These are phyloP conservation scores for Odontarrhena argentea DNA, from an alignment of 345 rosid species.

Conservation along the genomic window DNA sequence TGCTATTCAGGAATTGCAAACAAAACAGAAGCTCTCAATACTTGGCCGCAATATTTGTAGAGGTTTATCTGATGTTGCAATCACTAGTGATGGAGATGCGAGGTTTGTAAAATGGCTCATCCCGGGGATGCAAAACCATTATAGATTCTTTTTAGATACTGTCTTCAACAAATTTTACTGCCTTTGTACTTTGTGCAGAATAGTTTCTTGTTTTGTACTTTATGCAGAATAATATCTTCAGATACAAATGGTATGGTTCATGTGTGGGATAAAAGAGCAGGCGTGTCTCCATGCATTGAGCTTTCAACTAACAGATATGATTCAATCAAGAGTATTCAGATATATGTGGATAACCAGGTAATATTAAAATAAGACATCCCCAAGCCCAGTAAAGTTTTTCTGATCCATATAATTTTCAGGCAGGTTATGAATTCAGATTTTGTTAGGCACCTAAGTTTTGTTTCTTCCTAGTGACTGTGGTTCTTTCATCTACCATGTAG, in stretches of 20 bases:
- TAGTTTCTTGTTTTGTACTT: constrained; percentile 39
- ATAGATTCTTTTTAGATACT: constrained; percentile 22
- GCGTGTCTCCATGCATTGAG: constrained; percentile 67
- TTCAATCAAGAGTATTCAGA: constrained; percentile 62
- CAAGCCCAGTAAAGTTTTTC: constrained; percentile 23
- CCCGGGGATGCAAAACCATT: constrained; percentile 23
- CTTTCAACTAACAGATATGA: constrained; percentile 52
- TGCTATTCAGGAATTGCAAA: constrained; percentile 61
- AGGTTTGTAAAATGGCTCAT: constrained; percentile 50
- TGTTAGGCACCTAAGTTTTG: constrained; percentile 20
- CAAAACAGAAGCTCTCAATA: constrained; percentile 52
- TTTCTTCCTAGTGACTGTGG: constrained; percentile 3
- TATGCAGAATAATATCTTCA: constrained; percentile 70
- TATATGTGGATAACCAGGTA: constrained; percentile 77
- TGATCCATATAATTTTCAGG: constrained; percentile 17
- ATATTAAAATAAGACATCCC: constrained; percentile 26
- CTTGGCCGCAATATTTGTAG: constrained; percentile 52
- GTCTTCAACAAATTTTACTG: constrained; percentile 21
- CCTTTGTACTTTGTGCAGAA: constrained; percentile 46
- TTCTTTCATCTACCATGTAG: constrained; percentile 44
- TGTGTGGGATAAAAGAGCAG: constrained; percentile 83
- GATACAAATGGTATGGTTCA: constrained; percentile 66
- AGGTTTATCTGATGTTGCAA: constrained; percentile 77
- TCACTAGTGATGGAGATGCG: constrained; percentile 54
- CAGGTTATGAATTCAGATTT: constrained; percentile 7